Conservation (phyloP, 495 filamentous ascomycete genomes). For the Penicillium canariense region DNA sequence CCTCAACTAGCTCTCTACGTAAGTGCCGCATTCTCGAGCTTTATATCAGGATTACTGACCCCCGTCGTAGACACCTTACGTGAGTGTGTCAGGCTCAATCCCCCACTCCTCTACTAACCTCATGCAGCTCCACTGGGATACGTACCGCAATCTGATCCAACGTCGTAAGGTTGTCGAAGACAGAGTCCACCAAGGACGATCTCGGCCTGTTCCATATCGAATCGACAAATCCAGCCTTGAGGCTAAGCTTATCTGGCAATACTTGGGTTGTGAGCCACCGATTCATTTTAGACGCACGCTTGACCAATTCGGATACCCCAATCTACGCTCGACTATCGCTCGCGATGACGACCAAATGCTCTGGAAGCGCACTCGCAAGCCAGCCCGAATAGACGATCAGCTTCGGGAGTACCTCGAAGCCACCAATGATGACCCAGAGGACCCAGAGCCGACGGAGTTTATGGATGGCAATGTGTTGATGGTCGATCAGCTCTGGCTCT, state of each 20-base stretch:
- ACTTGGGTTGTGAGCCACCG: slow-evolving; percentile 61
- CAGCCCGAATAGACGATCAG: slow-evolving; percentile 29
- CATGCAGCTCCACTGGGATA: slow-evolving; percentile 65
- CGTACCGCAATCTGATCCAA: slow-evolving; percentile 57
- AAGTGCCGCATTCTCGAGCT: slow-evolving; percentile 8
- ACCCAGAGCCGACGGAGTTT: slow-evolving; percentile 28
- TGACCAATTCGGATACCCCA: slow-evolving; percentile 66
- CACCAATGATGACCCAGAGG: slow-evolving; percentile 15
- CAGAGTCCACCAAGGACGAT: slow-evolving; percentile 54
- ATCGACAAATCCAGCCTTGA: slow-evolving; percentile 56
- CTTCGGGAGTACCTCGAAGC: slow-evolving; percentile 20
- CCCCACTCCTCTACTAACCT: neutral
- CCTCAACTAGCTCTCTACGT: slow-evolving; percentile 44
- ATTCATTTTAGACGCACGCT: slow-evolving; percentile 63
- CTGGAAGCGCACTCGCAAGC: slow-evolving; percentile 62
- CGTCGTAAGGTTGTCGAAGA: slow-evolving; percentile 58
- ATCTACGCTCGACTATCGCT: slow-evolving; percentile 57
- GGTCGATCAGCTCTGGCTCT: slow-evolving; percentile 71
- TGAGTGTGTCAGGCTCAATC: slow-evolving; percentile 4
- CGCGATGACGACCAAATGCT: slow-evolving; percentile 70
- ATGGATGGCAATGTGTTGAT: slow-evolving; percentile 62
- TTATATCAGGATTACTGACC: neutral
- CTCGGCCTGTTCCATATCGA: slow-evolving; percentile 53
- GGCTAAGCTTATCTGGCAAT: slow-evolving; percentile 61
- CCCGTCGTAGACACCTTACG: slow-evolving; percentile 21